These are phyloP conservation scores for Lachancea thermotolerans DNA, from an alignment of 805 yeast species.

Conservation along the genomic window DNA sequence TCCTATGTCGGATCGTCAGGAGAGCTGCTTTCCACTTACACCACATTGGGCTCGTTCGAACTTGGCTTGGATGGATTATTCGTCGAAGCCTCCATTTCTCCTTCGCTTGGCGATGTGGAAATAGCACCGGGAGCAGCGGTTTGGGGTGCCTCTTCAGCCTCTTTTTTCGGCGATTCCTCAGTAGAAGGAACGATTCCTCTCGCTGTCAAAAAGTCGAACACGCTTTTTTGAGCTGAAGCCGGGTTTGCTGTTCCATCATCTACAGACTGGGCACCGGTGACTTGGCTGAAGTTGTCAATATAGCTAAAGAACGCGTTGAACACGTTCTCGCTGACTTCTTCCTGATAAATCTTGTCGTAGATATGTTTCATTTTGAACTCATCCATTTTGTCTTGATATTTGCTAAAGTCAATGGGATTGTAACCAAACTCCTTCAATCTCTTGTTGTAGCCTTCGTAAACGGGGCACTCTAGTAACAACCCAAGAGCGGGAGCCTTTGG, in stretches of 20 bases:
- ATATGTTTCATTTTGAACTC: constrained; percentile 81
- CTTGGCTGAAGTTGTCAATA: constrained; percentile 65
- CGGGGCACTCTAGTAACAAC: constrained; percentile 81
- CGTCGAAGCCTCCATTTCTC: too few species aligned
- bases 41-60: too few species aligned
- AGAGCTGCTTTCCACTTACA: too few species aligned
- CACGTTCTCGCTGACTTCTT: constrained; percentile 80
- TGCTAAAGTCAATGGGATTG: constrained; percentile 61
- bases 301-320: constrained; percentile 88
- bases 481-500: constrained; percentile 99
- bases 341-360: constrained; percentile 86
- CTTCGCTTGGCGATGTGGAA: too few species aligned
- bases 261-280: constrained; percentile 47
- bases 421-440: constrained; percentile 70
- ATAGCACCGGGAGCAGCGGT: too few species aligned
- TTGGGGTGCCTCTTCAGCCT: background rate
- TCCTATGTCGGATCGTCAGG: too few species aligned
- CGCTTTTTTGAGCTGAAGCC: constrained; percentile 23
- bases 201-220: constrained; percentile 38
- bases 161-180: background rate
- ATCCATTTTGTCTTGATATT: constrained; percentile 64
- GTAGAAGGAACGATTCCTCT: constrained; percentile 27
- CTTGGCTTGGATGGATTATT: too few species aligned
- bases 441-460: constrained; percentile 76
- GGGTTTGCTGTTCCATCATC: constrained; percentile 10